Evolutionary conservation across 768 basidiomycete species (phyloP), one percentile per base, ranked within the genome.

Genomic region (Chiua virens): DNA sequence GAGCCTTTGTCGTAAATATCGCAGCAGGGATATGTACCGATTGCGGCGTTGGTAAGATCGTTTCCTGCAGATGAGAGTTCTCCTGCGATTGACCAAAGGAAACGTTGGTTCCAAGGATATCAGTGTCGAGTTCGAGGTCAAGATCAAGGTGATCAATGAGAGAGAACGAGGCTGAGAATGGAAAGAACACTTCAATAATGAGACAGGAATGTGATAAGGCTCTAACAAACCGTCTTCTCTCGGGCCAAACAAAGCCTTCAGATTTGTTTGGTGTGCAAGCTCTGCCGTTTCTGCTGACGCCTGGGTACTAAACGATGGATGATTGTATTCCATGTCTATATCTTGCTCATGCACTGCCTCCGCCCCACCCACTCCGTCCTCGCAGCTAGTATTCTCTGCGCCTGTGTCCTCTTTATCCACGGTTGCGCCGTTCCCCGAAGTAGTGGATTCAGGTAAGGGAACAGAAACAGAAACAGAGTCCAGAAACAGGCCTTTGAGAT

Each of bases 221-320:
- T 30, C 11, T 13, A 30, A 30, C 7, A 6, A 11, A 30, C 30
- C 30, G 13, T 30, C 79, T 50, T 83, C 82, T 55, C 75, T 75
- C 0, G 87, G 86, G 17, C 83, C 83, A 57, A 92, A 91, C 6
- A 92, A 71, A 55, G 88, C 85, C 60, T 88, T 88, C 20, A 92
- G 73, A 27, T 75, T 81, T 8, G 59, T 63, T 37, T n/a, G 42
- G 15, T 27, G 51, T 5, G 49, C 43, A 50, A 45, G 47, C 49
- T 45, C 45, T 17, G 15, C 8, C 1, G 42, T 7, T 34, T 27
- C 32, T 17, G 44, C 27, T 6, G 46, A 23, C 8, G 18, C 23
- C 4, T 48, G 17, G 1, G 18, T 10, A 32, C 14, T 7, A 4
- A 32, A 20, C 3, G 45, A 32, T 15, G 40, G n/a, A 3, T 11